Base-by-base conservation (phyloP, 1,284 basidiomycete genomes). In the Macrocystidia cucumis region DNA sequence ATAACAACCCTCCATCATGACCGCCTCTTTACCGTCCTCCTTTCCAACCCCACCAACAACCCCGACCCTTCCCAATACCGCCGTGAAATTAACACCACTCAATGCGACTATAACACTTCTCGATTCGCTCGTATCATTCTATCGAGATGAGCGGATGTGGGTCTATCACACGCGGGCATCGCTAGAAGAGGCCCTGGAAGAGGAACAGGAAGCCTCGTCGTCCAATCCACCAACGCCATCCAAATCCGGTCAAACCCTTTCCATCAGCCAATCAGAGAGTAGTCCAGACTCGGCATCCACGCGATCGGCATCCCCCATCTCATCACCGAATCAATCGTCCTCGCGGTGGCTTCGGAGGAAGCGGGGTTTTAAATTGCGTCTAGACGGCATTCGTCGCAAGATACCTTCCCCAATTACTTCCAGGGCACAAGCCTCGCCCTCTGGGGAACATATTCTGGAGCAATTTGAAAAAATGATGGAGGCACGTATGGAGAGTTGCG, bases 391-490 rank as follows among this genome's bases (percentile, higher is more conserved):
- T 24, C 30, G 13, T 28, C 35, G 20, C 17, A 45, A 22, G 33
- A 25, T 22, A 19, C n/a, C 52, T 32, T 37, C 41, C 17, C 38
- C 39, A 14, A 27, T 22, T 22, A 34, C 18, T 14, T 22, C 21
- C 1, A 20, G 18, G n/a, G 16, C 6, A 7, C 22, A 9, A 24
- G 24, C n/a, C 2, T 12, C 18, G 9, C 39, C 49, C 16, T 51
- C 55, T 14, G 45, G 54, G 26, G 56, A 77, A 19, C 69, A 68
- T 33, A 67, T 85, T 37, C 61, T 85, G 39, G 70, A 77, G 46
- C 69, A 76, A 62, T 83, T 80, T 49, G 76, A 76, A 38, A 68
- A 72, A 44, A 74, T 85, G 60, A 72, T 83, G 63, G 77, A 82
- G 46, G 64, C 74, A 4, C 68, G 82, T 35, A 74, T 85, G 69